phyloP scores from a whole-genome alignment of 257 asterid species.

The Nicotiana knightiana region DNA sequence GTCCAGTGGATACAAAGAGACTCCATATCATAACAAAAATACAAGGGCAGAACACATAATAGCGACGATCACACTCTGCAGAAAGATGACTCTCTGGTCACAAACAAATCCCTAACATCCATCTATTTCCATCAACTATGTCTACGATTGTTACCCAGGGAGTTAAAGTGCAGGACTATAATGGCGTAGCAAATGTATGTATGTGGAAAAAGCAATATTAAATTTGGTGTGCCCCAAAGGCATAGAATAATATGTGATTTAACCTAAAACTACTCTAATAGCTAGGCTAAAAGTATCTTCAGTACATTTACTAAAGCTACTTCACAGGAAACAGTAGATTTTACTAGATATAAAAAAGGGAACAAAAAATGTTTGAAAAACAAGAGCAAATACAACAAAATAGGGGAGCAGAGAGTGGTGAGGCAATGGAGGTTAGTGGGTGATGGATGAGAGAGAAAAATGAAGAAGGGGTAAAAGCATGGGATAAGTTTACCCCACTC shows the following conservation, averaged over 20 bases:
- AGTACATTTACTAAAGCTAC: not conserved
- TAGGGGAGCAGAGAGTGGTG: not conserved
- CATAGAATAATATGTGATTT: not conserved
- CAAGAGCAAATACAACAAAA: not conserved
- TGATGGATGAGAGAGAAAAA: not conserved
- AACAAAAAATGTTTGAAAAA: not conserved
- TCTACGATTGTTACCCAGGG: not conserved
- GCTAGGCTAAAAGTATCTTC: not conserved
- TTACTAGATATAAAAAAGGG: no score
- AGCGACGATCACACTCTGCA: not conserved
- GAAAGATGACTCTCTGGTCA: not conserved
- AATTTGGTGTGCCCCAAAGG: not conserved
- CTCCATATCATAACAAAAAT: not conserved
- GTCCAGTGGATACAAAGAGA: constrained; percentile 7
- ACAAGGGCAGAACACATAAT: not conserved
- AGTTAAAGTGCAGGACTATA: no score
- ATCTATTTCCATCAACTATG: not conserved
- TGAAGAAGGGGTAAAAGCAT: not conserved
- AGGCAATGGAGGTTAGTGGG: not conserved
- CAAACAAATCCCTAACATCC: not conserved
- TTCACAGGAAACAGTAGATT: not conserved
- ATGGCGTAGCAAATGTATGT: not conserved
- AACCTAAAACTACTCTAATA: not conserved
- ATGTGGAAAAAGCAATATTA: not conserved
- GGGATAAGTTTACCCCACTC: not conserved